Percentiles rank a stretch among this genome's conserved stretches.
These are phyloP conservation scores for Chlamydomonas sp. DNA, from an alignment of 139 green algal species.

Conservation along the genomic window DNA sequence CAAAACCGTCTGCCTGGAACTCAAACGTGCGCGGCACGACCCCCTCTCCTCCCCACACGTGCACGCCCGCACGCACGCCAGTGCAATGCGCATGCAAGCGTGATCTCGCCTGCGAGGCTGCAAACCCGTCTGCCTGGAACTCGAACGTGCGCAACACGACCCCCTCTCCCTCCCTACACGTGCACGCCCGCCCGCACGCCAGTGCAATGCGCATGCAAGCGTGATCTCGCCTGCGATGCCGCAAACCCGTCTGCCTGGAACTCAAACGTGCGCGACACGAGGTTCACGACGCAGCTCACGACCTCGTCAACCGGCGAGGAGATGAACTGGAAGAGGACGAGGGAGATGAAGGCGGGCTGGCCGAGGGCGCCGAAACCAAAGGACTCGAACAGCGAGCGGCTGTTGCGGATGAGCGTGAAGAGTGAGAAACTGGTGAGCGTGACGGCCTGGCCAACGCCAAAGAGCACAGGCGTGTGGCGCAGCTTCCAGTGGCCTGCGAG, in stretches of 20 bases:
- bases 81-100: too few species aligned
- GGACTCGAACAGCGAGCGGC: slow-evolving; percentile 44
- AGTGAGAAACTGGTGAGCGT: slow-evolving; percentile 60
- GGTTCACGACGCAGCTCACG: slow-evolving; percentile 55
- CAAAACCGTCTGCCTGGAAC: too few species aligned
- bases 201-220: neutral
- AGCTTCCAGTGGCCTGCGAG: slow-evolving; percentile 72
- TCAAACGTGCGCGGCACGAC: too few species aligned
- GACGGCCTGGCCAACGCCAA: slow-evolving; percentile 42
- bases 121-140: too few species aligned
- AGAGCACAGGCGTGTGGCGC: slow-evolving; percentile 65
- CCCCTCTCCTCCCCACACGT: too few species aligned
- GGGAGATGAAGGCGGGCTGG: slow-evolving; percentile 64
- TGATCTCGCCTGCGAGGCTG: too few species aligned
- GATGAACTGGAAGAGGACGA: slow-evolving; percentile 80
- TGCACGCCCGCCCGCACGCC: slow-evolving; percentile 26
- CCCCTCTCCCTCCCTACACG: too few species aligned
- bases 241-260: slow-evolving; percentile 89
- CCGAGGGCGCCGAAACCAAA: slow-evolving; percentile 67
- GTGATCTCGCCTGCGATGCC: slow-evolving; percentile 26
- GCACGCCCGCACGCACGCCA: too few species aligned
- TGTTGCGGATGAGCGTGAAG: slow-evolving; percentile 41
- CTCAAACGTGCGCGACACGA: slow-evolving; percentile 75
- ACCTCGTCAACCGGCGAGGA: slow-evolving; percentile 68
- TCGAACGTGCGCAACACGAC: too few species aligned